These are phyloP conservation scores for Boletellus ananas DNA, from an alignment of 768 basidiomycete species.

Conservation along the genomic window DNA sequence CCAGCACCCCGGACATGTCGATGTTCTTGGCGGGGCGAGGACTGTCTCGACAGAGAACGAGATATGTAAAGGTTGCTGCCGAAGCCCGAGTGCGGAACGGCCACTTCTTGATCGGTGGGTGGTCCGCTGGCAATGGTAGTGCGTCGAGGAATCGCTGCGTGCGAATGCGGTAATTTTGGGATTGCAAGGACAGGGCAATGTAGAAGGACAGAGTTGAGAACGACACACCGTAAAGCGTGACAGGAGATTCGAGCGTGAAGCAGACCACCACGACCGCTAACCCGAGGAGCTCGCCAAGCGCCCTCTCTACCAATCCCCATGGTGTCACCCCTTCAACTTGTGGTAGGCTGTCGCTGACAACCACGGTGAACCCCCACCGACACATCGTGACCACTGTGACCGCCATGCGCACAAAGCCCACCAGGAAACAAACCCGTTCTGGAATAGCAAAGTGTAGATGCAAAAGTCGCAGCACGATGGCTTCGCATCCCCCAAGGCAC, in stretches of 20 bases:
- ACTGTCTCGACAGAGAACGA: slow-evolving; percentile 1
- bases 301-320: slow-evolving; percentile 3
- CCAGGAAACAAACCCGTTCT: background rate
- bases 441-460: slow-evolving; percentile 4
- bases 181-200: background rate
- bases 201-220: background rate
- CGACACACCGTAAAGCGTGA: too few relatives aligned
- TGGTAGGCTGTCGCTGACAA: background rate
- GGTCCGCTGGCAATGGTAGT: background rate
- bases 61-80: slow-evolving; percentile 6
- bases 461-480: slow-evolving; percentile 10
- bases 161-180: background rate
- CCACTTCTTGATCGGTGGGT: slow-evolving; percentile 3
- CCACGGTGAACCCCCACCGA: slow-evolving; percentile 12
- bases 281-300: too few relatives aligned
- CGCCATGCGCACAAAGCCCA: slow-evolving; percentile 9
- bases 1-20: background rate
- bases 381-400: background rate
- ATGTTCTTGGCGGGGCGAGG: slow-evolving; percentile 1
- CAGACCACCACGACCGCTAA: too few relatives aligned
- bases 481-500: slow-evolving; percentile 15
- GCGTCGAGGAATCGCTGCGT: slow-evolving; percentile 2
- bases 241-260: too few relatives aligned
- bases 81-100: slow-evolving; percentile 1
- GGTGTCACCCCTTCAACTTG: background rate